phyloP scores from a whole-genome alignment of 306 rosid species.

The Cyamopsis tetragonoloba region DNA sequence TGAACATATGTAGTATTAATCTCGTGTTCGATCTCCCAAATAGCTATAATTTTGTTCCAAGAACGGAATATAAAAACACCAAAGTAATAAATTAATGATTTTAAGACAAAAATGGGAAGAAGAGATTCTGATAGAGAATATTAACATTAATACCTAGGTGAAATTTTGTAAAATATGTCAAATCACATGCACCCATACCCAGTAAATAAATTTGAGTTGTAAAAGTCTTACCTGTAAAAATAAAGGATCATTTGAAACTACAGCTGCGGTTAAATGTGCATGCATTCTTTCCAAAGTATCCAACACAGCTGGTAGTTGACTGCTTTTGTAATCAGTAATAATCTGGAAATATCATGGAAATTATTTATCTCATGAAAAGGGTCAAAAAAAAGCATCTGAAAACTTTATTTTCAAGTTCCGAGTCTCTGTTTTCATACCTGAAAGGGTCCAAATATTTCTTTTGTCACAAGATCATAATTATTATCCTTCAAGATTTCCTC shows the following conservation, averaged over 20 bases:
- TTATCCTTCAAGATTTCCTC: slow-evolving; percentile 75
- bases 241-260: slow-evolving; percentile 79
- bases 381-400: neutral
- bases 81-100: neutral
- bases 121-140: neutral
- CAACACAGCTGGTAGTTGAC: slow-evolving; percentile 71
- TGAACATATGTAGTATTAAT: too few species aligned
- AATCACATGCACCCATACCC: neutral
- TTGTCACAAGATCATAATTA: slow-evolving; percentile 78
- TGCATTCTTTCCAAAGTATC: slow-evolving; percentile 87
- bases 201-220: neutral
- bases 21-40: neutral
- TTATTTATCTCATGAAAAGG: slow-evolving; percentile 20
- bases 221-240: slow-evolving; percentile 68
- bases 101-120: neutral
- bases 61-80: neutral
- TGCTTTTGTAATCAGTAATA: slow-evolving; percentile 63
- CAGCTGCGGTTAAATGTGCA: slow-evolving; percentile 91
- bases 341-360: slow-evolving; percentile 39
- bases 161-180: neutral
- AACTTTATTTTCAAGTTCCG: neutral
- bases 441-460: slow-evolving; percentile 90
- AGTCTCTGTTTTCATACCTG: slow-evolving; percentile 52
- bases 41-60: neutral
- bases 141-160: neutral